Conservation (phyloP, 805 yeast genomes). For the Scheffersomyces amazonensis region DNA sequence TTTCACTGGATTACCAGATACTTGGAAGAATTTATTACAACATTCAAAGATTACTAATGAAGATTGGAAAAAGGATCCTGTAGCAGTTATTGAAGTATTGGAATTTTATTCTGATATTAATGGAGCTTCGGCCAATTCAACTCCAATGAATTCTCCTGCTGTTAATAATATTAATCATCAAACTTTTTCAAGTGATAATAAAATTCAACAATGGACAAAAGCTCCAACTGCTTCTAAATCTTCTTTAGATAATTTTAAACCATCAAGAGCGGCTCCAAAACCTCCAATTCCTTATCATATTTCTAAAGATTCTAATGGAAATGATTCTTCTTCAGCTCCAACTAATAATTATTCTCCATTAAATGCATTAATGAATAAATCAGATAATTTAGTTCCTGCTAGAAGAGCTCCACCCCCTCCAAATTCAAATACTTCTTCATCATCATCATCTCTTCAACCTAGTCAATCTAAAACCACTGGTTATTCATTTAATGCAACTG, state of each 20-base stretch:
- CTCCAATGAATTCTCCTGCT: constrained; percentile 25
- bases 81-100: constrained; percentile 60
- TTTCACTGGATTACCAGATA: constrained; percentile 55
- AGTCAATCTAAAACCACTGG: neutral
- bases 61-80: constrained; percentile 62
- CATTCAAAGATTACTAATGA: constrained; percentile 60
- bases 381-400: constrained; percentile 37
- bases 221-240: constrained; percentile 12
- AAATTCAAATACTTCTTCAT: constrained; percentile 2
- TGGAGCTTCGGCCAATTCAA: constrained; percentile 30
- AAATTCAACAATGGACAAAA: constrained; percentile 42
- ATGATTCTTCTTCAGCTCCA: neutral
- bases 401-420: constrained; percentile 62
- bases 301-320: constrained; percentile 14
- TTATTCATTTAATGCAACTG: constrained; percentile 5
- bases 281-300: constrained; percentile 43
- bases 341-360: constrained; percentile 28
- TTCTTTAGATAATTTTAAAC: constrained; percentile 19
- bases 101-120: constrained; percentile 51
- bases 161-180: neutral
- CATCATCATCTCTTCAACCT: neutral
- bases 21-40: constrained; percentile 54
- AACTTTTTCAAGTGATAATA: constrained; percentile 1
- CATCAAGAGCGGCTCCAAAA: constrained; percentile 40
- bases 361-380: constrained; percentile 26